Evolutionary conservation across 805 yeast species (phyloP).

Genomic region (Candida glaebosa): DNA sequence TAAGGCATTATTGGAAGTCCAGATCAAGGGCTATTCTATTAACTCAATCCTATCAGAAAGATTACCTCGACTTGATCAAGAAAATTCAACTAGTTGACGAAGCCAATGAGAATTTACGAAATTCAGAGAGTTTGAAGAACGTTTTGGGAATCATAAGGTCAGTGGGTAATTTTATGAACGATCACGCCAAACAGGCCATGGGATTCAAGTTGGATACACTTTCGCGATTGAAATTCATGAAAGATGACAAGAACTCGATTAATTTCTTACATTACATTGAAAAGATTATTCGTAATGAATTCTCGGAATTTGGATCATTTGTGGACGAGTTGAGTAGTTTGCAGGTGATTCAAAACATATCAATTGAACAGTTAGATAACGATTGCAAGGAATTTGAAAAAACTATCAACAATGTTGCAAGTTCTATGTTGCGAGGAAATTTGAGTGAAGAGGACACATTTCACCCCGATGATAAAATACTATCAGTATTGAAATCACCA

Average conservation of each 20-base stretch:
- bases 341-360: conserved; percentile 60
- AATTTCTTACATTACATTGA: conserved; percentile 93
- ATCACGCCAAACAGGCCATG: conserved; percentile 81
- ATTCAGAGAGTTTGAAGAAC: conserved; percentile 63
- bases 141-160: conserved; percentile 82
- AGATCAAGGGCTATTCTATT: conserved; percentile 81
- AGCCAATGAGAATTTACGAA: conserved; percentile 64
- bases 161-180: conserved; percentile 97
- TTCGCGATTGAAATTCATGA: conserved; percentile 84
- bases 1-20: conserved; percentile 88
- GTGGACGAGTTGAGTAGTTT: conserved; percentile 67
- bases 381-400: conserved; percentile 67
- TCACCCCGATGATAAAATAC: conserved; percentile 80
- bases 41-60: conserved; percentile 68
- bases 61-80: conserved; percentile 64
- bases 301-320: conserved; percentile 75
- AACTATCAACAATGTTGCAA: conserved; percentile 63
- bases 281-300: conserved; percentile 74
- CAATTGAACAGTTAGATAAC: conserved; percentile 73
- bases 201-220: conserved; percentile 92
- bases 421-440: conserved; percentile 77
- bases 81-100: conserved; percentile 70
- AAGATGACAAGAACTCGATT: conserved; percentile 82
- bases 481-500: conserved; percentile 58
- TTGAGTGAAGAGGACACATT: conserved; percentile 72